These are phyloP conservation scores for Pyropia haitanensis DNA, from an alignment of 23 red algal species.

Conservation along the genomic window DNA sequence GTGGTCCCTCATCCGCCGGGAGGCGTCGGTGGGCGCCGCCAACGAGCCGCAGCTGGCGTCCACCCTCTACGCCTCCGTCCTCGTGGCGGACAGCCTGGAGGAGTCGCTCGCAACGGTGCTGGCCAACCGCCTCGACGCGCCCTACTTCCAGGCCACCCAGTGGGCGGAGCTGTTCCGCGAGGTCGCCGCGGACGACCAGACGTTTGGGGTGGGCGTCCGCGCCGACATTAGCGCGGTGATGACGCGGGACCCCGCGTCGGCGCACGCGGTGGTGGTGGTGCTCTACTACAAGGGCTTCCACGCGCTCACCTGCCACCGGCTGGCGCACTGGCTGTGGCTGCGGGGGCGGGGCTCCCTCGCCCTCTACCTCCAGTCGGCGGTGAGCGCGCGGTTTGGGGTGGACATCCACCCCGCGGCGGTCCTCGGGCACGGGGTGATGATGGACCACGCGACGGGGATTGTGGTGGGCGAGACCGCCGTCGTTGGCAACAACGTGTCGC, in stretches of 20 bases:
- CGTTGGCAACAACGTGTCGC: slow-evolving; percentile 75
- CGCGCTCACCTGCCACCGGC: slow-evolving; percentile 76
- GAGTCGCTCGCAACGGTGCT: slow-evolving; percentile 78
- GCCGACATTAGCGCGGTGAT: slow-evolving; percentile 81
- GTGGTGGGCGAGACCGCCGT: slow-evolving; percentile 96
- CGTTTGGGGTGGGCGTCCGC: slow-evolving; percentile 61
- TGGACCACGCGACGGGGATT: slow-evolving; percentile 95
- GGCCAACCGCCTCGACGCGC: slow-evolving; percentile 68
- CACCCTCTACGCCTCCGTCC: slow-evolving; percentile 57
- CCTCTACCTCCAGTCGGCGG: slow-evolving; percentile 85
- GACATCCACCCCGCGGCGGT: slow-evolving; percentile 97
- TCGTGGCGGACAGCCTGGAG: slow-evolving; percentile 59
- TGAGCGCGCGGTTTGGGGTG: slow-evolving; percentile 77
- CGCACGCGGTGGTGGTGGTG: slow-evolving; percentile 72
- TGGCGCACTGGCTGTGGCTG: slow-evolving; percentile 86
- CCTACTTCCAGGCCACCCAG: slow-evolving; percentile 85
- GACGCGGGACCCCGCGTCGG: slow-evolving; percentile 76
- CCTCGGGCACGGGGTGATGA: slow-evolving; percentile 76
- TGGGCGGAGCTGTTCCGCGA: slow-evolving; percentile 83
- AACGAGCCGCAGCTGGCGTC: slow-evolving; percentile 90
- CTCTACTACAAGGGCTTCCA: slow-evolving; percentile 91
- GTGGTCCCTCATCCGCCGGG: slow-evolving; percentile 83
- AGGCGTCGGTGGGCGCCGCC: slow-evolving; percentile 61
- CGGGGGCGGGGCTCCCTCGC: slow-evolving; percentile 51
- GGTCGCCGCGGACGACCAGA: slow-evolving; percentile 41